Conservation (phyloP, 441 rosid species). For the Adansonia rubrostipa region DNA sequence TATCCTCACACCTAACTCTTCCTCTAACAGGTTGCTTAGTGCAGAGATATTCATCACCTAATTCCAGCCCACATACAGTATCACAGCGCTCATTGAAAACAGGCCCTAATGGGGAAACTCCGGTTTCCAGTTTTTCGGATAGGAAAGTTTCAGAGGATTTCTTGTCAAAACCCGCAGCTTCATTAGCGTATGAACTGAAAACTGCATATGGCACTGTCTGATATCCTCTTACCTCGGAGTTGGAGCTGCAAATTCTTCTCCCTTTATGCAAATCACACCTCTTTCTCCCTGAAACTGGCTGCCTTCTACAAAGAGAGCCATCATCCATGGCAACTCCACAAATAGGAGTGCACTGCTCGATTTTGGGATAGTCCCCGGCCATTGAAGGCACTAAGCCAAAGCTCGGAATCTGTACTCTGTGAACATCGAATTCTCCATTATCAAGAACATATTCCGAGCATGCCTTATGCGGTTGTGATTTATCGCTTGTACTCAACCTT, state of each 20-base stretch:
- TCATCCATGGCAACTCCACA: constrained; percentile 62
- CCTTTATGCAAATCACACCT: constrained; percentile 78
- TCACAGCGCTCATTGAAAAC: background rate
- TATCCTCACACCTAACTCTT: constrained; percentile 44
- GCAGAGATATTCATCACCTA: constrained; percentile 46
- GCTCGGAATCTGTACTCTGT: no score
- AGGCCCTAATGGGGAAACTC: background rate
- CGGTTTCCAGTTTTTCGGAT: no score
- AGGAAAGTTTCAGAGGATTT: constrained; percentile 19
- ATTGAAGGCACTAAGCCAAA: no score
- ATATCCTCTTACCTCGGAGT: constrained; percentile 23
- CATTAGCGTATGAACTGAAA: constrained; percentile 21
- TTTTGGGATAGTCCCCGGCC: constrained; percentile 2
- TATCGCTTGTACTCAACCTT: background rate
- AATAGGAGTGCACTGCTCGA: constrained; percentile 31
- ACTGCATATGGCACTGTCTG: constrained; percentile 4
- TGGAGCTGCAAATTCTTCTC: constrained; percentile 40
- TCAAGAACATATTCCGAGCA: no score
- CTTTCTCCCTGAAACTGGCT: constrained; percentile 56
- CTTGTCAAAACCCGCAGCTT: constrained; percentile 9
- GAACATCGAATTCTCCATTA: no score
- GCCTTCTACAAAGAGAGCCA: constrained; percentile 50
- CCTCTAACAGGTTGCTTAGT: constrained; percentile 38
- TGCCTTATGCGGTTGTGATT: background rate
- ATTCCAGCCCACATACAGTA: constrained; percentile 43